These are phyloP conservation scores for Backusella tarrabulga DNA, from an alignment of 192 early-diverging fungal species.

Conservation along the genomic window DNA sequence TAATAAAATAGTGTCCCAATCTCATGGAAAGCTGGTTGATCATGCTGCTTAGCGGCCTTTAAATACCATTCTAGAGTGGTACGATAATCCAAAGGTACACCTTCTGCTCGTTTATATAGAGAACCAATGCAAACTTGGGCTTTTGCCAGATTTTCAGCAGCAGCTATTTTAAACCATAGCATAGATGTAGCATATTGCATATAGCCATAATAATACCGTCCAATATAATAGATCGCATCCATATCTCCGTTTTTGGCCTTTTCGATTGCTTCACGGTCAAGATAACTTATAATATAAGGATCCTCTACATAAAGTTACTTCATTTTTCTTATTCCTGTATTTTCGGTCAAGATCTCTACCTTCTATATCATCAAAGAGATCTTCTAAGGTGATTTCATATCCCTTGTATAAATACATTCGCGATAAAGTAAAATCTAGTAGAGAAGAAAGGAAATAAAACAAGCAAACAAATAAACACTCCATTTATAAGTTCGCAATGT, in stretches of 20 bases:
- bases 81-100: neutral
- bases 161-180: neutral
- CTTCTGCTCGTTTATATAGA: neutral
- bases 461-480: neutral
- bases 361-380: neutral
- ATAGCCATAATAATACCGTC: rapidly evolving
- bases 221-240: neutral
- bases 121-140: neutral
- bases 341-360: neutral
- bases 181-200: neutral
- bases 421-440: neutral
- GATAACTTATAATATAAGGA: rapidly evolving
- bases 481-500: neutral
- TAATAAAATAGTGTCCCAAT: neutral
- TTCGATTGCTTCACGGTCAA: neutral
- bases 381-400: neutral
- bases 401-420: neutral
- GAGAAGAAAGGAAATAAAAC: neutral
- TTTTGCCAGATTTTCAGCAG: neutral
- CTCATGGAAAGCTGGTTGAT: neutral
- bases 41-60: neutral
- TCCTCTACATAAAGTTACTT: neutral
- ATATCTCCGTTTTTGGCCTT: neutral
- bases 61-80: neutral
- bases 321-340: neutral